Evolutionary conservation across 2,329 filamentous ascomycete genomes (phyloP).

Genomic region (Dryadomyces sulphureus): DNA sequence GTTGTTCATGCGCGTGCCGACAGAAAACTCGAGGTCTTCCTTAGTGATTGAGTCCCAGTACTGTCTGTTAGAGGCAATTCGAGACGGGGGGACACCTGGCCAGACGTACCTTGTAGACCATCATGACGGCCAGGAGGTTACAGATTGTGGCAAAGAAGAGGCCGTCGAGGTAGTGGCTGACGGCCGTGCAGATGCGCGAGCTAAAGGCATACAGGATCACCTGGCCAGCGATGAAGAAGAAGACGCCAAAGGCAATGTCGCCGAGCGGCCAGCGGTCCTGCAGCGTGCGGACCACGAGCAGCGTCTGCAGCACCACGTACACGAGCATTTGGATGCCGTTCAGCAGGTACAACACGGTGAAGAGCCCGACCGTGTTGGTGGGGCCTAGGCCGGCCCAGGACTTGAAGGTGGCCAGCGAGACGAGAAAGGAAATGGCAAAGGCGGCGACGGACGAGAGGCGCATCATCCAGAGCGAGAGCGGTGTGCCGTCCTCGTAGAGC

Average conservation of each 20-base stretch:
- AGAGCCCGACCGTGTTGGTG: constrained; percentile 74
- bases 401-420: constrained; percentile 87
- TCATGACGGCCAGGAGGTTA: constrained; percentile 94
- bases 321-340: constrained; percentile 77
- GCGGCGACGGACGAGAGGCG: constrained; percentile 63
- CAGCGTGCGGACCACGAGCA: constrained; percentile 78
- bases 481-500: constrained; percentile 92
- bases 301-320: constrained; percentile 74
- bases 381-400: constrained; percentile 75
- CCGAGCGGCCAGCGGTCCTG: constrained; percentile 93
- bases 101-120: constrained; percentile 83
- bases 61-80: constrained; percentile 28
- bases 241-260: constrained; percentile 76
- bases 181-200: constrained; percentile 64
- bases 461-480: constrained; percentile 84
- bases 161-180: constrained; percentile 87
- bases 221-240: constrained; percentile 86
- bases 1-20: constrained; percentile 87
- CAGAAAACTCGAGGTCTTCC: constrained; percentile 95
- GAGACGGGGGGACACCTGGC: background rate
- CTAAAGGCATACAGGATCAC: constrained; percentile 87
- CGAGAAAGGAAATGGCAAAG: constrained; percentile 74
- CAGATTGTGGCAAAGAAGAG: constrained; percentile 88
- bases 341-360: constrained; percentile 81
- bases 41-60: constrained; percentile 99